Evolutionary conservation across 2,329 filamentous ascomycete species (phyloP).

Genomic region (Fusarium phyllophilum): DNA sequence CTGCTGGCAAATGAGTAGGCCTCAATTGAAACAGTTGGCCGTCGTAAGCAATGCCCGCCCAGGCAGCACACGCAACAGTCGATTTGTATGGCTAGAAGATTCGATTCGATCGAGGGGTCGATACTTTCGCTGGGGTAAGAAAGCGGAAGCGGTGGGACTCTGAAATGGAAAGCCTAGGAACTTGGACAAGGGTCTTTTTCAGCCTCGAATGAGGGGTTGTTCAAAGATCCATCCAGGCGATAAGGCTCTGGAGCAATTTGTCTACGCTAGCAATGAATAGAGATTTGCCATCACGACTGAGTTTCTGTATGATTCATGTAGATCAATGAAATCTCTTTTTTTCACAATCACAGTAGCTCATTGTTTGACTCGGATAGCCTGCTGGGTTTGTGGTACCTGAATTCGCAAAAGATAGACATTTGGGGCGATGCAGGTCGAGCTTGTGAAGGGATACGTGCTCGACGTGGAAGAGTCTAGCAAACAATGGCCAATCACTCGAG

Average conservation of each 20-base stretch:
- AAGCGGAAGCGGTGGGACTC: constrained; percentile 31
- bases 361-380: constrained; percentile 24
- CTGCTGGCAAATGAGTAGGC: not conserved
- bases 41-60: not conserved
- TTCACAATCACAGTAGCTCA: not conserved
- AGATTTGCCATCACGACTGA: not conserved
- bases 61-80: constrained; percentile 5
- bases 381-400: constrained; percentile 28
- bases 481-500: constrained; percentile 36
- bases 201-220: constrained; percentile 36
- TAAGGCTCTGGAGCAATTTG: not conserved
- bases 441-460: no score
- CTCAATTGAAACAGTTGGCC: constrained; percentile 7
- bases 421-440: constrained; percentile 33
- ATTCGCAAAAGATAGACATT: constrained; percentile 24
- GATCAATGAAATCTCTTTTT: constrained; percentile 14
- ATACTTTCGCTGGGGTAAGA: constrained; percentile 13
- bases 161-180: constrained; percentile 35
- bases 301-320: constrained; percentile 20
- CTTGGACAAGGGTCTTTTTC: constrained; percentile 30
- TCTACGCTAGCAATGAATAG: not conserved
- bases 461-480: no score
- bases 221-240: not conserved
- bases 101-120: constrained; percentile 32
- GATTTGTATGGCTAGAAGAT: constrained; percentile 38